Evolutionary conservation across 169 alveolate genomes (phyloP).

Genomic region (Cryptosporidium sp.): DNA sequence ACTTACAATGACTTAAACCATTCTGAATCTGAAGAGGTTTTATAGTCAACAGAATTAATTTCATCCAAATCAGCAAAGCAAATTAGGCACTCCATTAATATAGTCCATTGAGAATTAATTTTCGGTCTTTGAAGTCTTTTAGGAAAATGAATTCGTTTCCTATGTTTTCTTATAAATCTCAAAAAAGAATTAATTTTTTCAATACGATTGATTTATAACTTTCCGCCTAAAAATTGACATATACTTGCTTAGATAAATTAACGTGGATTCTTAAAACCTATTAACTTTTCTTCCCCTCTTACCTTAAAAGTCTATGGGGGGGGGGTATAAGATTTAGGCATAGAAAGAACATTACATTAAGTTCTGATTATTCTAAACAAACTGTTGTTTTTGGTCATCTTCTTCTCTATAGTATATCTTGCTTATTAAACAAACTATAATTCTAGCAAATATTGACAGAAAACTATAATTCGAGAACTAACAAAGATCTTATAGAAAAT

Average conservation of each 20-base stretch:
- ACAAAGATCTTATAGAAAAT: neutral
- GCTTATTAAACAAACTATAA: no score
- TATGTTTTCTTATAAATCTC: neutral
- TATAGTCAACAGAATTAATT: constrained; percentile 78
- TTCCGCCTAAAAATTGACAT: neutral
- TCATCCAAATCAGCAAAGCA: constrained; percentile 81
- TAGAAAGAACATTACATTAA: neutral
- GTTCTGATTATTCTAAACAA: neutral
- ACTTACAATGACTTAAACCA: constrained; percentile 79
- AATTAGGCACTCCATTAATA: constrained; percentile 77
- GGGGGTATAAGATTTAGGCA: neutral
- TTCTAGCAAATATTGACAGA: neutral
- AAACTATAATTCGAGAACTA: no score
- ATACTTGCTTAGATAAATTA: no score
- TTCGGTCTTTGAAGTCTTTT: no score
- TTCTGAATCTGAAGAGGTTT: constrained; percentile 72
- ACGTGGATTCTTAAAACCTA: neutral
- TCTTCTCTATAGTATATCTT: neutral
- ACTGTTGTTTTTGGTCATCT: neutral
- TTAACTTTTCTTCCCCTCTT: no score
- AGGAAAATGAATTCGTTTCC: neutral
- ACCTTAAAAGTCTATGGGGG: no score
- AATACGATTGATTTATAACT: no score
- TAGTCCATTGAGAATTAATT: neutral
- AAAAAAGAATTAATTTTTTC: neutral